phyloP scores from a whole-genome alignment of 2,329 filamentous ascomycete genomes.

The Trichoderma sp. region DNA sequence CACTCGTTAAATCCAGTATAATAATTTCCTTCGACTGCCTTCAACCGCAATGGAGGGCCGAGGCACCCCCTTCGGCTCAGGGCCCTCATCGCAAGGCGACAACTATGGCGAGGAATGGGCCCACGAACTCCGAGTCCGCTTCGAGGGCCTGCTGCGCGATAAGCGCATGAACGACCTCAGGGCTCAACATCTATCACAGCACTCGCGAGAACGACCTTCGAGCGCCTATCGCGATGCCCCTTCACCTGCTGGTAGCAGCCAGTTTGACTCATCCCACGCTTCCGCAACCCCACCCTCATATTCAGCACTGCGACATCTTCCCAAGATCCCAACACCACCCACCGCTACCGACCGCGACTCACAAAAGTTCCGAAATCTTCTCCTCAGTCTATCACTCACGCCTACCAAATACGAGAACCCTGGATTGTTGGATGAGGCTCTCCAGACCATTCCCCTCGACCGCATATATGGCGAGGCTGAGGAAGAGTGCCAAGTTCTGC shows the following conservation, averaged over 20 bases:
- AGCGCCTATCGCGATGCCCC: conserved; percentile 45
- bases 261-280: conserved; percentile 49
- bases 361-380: conserved; percentile 74
- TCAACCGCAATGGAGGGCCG: conserved; percentile 39
- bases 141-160: conserved; percentile 81
- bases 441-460: conserved; percentile 82
- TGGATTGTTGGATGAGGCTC: conserved; percentile 85
- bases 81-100: conserved; percentile 30
- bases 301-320: conserved; percentile 49
- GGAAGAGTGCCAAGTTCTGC: conserved; percentile 84
- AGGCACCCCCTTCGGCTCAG: conserved; percentile 35
- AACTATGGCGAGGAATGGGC: conserved; percentile 71
- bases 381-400: conserved; percentile 81
- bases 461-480: conserved; percentile 92
- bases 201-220: conserved; percentile 49
- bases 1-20: not conserved
- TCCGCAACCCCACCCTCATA: conserved; percentile 47
- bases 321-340: conserved; percentile 69
- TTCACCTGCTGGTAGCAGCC: conserved; percentile 36
- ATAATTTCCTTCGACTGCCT: not conserved
- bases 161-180: conserved; percentile 80
- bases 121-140: conserved; percentile 74
- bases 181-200: conserved; percentile 59
- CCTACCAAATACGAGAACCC: conserved; percentile 96
- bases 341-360: conserved; percentile 61